Evolutionary conservation across 768 basidiomycete genomes (phyloP).

Genomic region (Flagelloscypha sp.): DNA sequence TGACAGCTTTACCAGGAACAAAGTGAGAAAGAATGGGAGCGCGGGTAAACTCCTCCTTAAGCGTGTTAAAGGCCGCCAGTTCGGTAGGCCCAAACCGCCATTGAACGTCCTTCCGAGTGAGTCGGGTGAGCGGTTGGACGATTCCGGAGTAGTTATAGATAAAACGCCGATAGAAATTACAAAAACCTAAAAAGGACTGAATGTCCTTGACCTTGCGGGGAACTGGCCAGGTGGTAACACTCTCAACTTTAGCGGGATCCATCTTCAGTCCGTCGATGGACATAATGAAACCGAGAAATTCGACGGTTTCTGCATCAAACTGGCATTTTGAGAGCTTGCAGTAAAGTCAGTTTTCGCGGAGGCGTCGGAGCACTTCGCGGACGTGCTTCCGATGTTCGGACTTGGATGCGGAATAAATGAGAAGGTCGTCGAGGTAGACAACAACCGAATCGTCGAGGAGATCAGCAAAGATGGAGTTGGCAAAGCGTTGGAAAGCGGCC

Average conservation of each 20-base stretch:
- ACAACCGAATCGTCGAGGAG: slow-evolving; percentile 28
- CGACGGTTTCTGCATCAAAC: slow-evolving; percentile 26
- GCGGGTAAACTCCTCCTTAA: slow-evolving; percentile 16
- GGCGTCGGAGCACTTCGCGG: slow-evolving; percentile 22
- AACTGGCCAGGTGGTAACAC: slow-evolving; percentile 26
- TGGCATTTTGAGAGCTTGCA: slow-evolving; percentile 32
- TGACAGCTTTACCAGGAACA: slow-evolving; percentile 23
- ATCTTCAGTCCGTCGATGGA: slow-evolving; percentile 23
- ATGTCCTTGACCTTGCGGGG: slow-evolving; percentile 24
- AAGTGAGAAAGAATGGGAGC: slow-evolving; percentile 23
- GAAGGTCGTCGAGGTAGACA: slow-evolving; percentile 37
- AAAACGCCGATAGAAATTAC: slow-evolving; percentile 37
- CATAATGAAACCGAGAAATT: slow-evolving; percentile 35
- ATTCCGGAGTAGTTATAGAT: slow-evolving; percentile 19
- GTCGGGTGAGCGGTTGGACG: slow-evolving; percentile 6
- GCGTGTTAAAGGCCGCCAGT: slow-evolving; percentile 17
- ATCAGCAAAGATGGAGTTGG: slow-evolving; percentile 30
- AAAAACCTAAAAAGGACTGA: slow-evolving; percentile 35
- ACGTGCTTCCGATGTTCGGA: slow-evolving; percentile 29
- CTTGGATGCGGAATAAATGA: slow-evolving; percentile 29
- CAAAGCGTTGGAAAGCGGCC: slow-evolving; percentile 33
- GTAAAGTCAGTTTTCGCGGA: slow-evolving; percentile 21
- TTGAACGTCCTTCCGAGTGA: slow-evolving; percentile 8
- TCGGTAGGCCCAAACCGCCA: too few species aligned
- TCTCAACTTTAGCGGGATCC: slow-evolving; percentile 30